A percentile compares a stretch with the other conserved stretches of the same genome.
phyloP scores from a whole-genome alignment of 1,284 basidiomycete species.

The Schizophyllum amplum region DNA sequence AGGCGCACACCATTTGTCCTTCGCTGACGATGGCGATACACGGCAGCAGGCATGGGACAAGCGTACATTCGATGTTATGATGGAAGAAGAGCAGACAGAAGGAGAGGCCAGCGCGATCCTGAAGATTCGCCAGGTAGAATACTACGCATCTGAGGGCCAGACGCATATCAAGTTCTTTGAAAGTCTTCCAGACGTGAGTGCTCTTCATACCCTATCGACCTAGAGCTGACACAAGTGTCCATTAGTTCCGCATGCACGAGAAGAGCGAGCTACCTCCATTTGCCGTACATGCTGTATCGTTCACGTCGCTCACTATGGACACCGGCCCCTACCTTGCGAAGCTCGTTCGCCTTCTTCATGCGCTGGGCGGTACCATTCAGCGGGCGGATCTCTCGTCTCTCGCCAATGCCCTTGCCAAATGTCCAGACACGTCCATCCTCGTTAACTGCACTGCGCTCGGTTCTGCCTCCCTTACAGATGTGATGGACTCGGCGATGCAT shows the following conservation, averaged over 20 bases:
- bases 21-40: slow-evolving; percentile 15
- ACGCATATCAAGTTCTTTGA: slow-evolving; percentile 16
- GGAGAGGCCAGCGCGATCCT: slow-evolving; percentile 12
- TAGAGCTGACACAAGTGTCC: background rate
- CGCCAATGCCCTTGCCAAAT: background rate
- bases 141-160: slow-evolving; percentile 13
- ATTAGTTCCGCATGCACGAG: slow-evolving; percentile 12
- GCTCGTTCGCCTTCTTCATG: slow-evolving; percentile 9
- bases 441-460: slow-evolving; percentile 17
- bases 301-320: slow-evolving; percentile 18
- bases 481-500: slow-evolving; percentile 15
- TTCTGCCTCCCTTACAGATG: slow-evolving; percentile 11
- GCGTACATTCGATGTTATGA: slow-evolving; percentile 16
- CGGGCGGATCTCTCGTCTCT: background rate
- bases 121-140: slow-evolving; percentile 14
- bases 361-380: slow-evolving; percentile 12
- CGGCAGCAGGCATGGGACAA: slow-evolving; percentile 13
- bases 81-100: slow-evolving; percentile 14
- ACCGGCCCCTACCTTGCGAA: slow-evolving; percentile 13
- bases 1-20: slow-evolving; percentile 17
- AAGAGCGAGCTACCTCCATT: slow-evolving; percentile 10
- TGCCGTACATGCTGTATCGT: slow-evolving; percentile 14
- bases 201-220: background rate
- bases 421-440: slow-evolving; percentile 8
- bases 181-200: slow-evolving; percentile 12